A percentile compares a stretch with the other conserved stretches of the same genome.
phyloP scores from a whole-genome alignment of 1,139 yeast genomes.

The Fermentozyma sake region DNA sequence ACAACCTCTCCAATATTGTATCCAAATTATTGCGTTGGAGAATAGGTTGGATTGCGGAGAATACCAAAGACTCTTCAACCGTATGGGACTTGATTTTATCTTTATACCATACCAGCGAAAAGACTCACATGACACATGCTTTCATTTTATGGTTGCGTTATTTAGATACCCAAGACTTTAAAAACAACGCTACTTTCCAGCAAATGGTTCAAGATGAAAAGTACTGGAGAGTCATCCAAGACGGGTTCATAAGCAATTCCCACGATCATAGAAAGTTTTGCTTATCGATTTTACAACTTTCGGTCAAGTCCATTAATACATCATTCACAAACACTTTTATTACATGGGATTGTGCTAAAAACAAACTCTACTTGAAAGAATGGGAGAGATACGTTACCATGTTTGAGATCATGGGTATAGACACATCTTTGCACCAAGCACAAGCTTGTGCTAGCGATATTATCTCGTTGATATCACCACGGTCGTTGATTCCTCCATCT shows the following conservation, averaged over 20 bases:
- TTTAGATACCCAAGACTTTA: slow-evolving; percentile 23
- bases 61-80: slow-evolving; percentile 16
- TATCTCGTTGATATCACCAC: slow-evolving; percentile 47
- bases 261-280: slow-evolving; percentile 74
- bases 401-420: slow-evolving; percentile 77
- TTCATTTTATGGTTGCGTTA: slow-evolving; percentile 55
- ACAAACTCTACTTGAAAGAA: slow-evolving; percentile 35
- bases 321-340: slow-evolving; percentile 42
- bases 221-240: slow-evolving; percentile 62
- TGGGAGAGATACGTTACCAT: slow-evolving; percentile 76
- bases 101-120: slow-evolving; percentile 24
- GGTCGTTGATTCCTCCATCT: slow-evolving; percentile 51
- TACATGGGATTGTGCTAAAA: slow-evolving; percentile 38
- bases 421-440: slow-evolving; percentile 82
- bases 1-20: slow-evolving; percentile 26
- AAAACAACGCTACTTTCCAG: slow-evolving; percentile 24
- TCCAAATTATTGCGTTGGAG: slow-evolving; percentile 49
- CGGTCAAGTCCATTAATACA: slow-evolving; percentile 45
- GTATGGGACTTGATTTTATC: slow-evolving; percentile 46
- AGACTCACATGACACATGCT: slow-evolving; percentile 38
- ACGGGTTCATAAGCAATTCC: slow-evolving; percentile 49
- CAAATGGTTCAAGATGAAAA: slow-evolving; percentile 21
- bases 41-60: slow-evolving; percentile 23
- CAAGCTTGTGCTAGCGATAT: slow-evolving; percentile 74
- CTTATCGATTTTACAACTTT: slow-evolving; percentile 61